These are phyloP conservation scores for Alternaria metachromatica DNA, from an alignment of 2,329 filamentous ascomycete genomes.

Conservation along the genomic window DNA sequence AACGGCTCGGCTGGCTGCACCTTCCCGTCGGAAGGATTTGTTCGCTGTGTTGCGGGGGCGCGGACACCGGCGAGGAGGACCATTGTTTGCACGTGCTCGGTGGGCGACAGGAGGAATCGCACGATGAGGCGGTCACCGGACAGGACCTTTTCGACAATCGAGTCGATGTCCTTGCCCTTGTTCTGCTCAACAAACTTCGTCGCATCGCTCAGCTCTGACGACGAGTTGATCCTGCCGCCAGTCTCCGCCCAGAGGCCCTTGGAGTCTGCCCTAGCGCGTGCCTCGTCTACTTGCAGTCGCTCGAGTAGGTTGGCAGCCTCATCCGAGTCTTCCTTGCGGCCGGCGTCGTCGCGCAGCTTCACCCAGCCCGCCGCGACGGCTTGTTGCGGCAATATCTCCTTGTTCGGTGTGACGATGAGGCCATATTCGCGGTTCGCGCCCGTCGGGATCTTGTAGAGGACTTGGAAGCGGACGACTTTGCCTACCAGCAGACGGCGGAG, in stretches of 20 bases:
- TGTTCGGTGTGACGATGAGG: slow-evolving; percentile 76
- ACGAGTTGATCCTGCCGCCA: slow-evolving; percentile 72
- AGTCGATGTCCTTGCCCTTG: slow-evolving; percentile 83
- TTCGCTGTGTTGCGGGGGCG: slow-evolving; percentile 86
- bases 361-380: slow-evolving; percentile 88
- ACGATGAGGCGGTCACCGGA: slow-evolving; percentile 89
- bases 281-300: slow-evolving; percentile 77
- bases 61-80: slow-evolving; percentile 88
- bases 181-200: slow-evolving; percentile 78
- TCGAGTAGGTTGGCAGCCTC: slow-evolving; percentile 74
- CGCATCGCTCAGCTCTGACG: slow-evolving; percentile 80
- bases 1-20: slow-evolving; percentile 86
- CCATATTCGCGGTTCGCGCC: slow-evolving; percentile 85
- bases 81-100: slow-evolving; percentile 87
- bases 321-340: slow-evolving; percentile 85
- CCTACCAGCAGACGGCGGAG: slow-evolving; percentile 84
- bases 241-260: slow-evolving; percentile 82
- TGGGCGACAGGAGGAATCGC: slow-evolving; percentile 78
- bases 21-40: slow-evolving; percentile 77
- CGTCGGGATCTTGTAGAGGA: slow-evolving; percentile 86
- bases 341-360: slow-evolving; percentile 92
- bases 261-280: slow-evolving; percentile 75
- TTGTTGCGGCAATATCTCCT: slow-evolving; percentile 74
- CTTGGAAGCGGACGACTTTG: slow-evolving; percentile 82
- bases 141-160: slow-evolving; percentile 85